phyloP scores from a whole-genome alignment of 768 basidiomycete genomes.

The Bullera alba region DNA sequence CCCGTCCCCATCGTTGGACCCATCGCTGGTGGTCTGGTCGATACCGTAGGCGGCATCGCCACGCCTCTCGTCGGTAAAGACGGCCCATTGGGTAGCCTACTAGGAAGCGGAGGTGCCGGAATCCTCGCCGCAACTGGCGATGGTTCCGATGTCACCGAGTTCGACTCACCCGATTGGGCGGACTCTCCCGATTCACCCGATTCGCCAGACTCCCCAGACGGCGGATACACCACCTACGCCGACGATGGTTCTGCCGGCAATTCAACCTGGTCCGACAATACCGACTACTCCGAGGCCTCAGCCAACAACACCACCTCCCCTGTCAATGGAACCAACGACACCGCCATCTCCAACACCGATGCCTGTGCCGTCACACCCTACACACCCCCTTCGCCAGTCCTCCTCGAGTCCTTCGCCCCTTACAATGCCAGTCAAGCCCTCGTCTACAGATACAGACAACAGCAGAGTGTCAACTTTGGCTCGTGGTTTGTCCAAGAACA shows the following conservation, averaged over 20 bases:
- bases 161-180: neutral
- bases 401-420: slow-evolving; percentile 49
- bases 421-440: slow-evolving; percentile 53
- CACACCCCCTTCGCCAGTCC: slow-evolving; percentile 21
- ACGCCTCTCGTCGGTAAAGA: slow-evolving; percentile 3
- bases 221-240: neutral
- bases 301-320: neutral
- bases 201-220: too few species aligned
- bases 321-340: neutral
- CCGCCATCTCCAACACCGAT: neutral
- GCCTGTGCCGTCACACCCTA: slow-evolving; percentile 22
- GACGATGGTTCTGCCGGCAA: neutral
- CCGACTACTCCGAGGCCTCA: neutral
- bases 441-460: slow-evolving; percentile 59
- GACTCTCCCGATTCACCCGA: neutral
- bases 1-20: slow-evolving; percentile 18
- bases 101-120: slow-evolving; percentile 14
- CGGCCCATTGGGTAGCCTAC: slow-evolving; percentile 11
- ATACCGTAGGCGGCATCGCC: slow-evolving; percentile 15
- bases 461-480: slow-evolving; percentile 61
- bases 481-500: slow-evolving; percentile 67
- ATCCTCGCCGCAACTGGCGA: slow-evolving; percentile 5
- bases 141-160: neutral
- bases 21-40: slow-evolving; percentile 16
- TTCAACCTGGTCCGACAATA: neutral